Evolutionary conservation across 2,329 filamentous ascomycete species (phyloP), one percentile per base, ranked within the genome.

Genomic region (Magnaporthiopsis poae): DNA sequence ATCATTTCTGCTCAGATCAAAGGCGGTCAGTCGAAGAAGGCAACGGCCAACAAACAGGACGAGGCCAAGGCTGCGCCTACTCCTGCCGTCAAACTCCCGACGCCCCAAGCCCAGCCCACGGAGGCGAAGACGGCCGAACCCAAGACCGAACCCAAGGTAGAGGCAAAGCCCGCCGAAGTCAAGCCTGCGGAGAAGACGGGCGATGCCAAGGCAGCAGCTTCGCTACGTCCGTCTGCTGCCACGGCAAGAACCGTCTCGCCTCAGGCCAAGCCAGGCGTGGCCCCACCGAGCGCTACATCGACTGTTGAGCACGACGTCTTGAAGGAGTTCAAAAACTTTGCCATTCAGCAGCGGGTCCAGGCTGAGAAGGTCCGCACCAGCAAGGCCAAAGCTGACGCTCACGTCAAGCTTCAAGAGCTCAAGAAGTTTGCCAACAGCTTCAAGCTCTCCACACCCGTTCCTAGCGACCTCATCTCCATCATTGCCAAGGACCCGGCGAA

Each of bases 401-500:
- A 93, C 71, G 88, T 95, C 70, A 97, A 96, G 77, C 78, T 99
- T 69, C 96, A 91, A 68, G 95, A 99, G 78, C 80, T 99, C 67
- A 96, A 95, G 82, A 96, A 94, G 74, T 99, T 99, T 77, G 92
- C 95, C 0, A 86, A 88, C 71, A 95, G 86, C 74, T 99, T 99
- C 82, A 98, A 98, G 79, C 85, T 99, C 25, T 89, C 90, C 64
- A 97, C 94, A 2, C 92, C 93, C 7, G 92, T 99, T 13, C 95
- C 95, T 1, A 88, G 86, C 65, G 95, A 99, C 76, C 80, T 99
- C 52, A 92, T 99, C 35, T 89, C 91, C 1, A 99, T 99, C 71
- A 89, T 99, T 68, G 94, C 95, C 67, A 99, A 98, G 76, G 95
- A 99, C 74, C 92, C 92, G n/a, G 84, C 82, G 62, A 99, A 97